Base-by-base conservation (phyloP, 441 rosid genomes). In the Viola pubescens region DNA sequence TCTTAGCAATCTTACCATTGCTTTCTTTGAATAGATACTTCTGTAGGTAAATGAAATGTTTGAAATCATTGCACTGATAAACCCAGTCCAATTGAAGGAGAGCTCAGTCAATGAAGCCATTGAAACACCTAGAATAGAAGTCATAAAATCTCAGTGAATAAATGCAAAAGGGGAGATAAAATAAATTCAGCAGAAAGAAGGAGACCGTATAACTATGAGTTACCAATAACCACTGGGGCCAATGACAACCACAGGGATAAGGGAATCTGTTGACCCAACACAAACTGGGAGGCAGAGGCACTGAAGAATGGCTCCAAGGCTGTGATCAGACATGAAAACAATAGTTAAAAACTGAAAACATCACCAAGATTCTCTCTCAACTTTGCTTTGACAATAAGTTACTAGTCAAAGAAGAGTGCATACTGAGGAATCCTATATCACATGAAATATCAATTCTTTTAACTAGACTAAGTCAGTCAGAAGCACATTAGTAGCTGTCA, bases 261-360 rank as follows among this genome's bases (percentile, higher is more conserved):
- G 7, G 98, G 96, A n/a, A 91, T 88, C 6, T 76, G 49, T 60
- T 91, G 98, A 65, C 98, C 98, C 7, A 91, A 80, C 56, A 91
- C 3, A 64, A 88, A 91, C 5, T 91, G 96, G 38, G 98, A 88
- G 73, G 98, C 94, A 67, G 94, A 79, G 47, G 96, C 98, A 50
- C 87, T 91, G 81, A 91, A 91, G 85, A 88, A 91, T 9, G 98
- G 98, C 81, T 91, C 98, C 4, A 91, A 92, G 4, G 96, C 98
- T 91, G 84, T 44, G 46, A 61, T 63, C 62, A 48, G 40, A 66
- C 58, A 54, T 34, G 43, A 26, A 26, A 26, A 26, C 34, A 26
- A 26, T 26, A 26, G 34, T 26, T 26, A 26, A 26, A 26, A 26
- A 26, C 34, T 26, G 34, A 1, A 26, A 26, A 2, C 34, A 26